Evolutionary conservation across 768 basidiomycete genomes (phyloP), one percentile per base, ranked within the genome.

Genomic region (Coprinellus micaceus): DNA sequence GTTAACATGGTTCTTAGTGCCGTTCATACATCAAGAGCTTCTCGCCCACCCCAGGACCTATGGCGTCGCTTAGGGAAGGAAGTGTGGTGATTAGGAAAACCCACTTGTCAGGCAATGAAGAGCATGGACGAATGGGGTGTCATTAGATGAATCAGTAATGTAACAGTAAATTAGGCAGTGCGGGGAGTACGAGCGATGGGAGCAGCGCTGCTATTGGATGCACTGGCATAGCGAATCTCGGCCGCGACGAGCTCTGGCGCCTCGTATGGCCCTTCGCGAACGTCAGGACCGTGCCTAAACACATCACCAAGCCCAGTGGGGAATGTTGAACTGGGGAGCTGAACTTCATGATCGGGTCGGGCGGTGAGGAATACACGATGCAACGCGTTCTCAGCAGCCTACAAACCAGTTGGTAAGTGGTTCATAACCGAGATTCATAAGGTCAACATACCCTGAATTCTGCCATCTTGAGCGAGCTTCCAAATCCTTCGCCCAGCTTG

Each of bases 401-500:
- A 61, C 25, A 57, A 47, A 37, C 58, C 58, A 25, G 44, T 59
- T 26, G 28, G 49, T 45, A 9, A 29, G 15, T 24, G 10, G 21
- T 60, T 25, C 19, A 52, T 19, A 19, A 9, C 6, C 40, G 40
- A 5, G 40, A 5, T 25, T 22, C n/a, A 53, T 17, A 33, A 25
- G 17, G 21, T 71, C 83, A 52, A 57, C 56, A 15, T 71, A 93
- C 94, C 56, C 96, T 79, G 73, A 83, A 95, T 71, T 98, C 94
- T 15, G 94, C 94, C 96, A 98, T 98, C 69, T 83, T 86, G 53
- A 98, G 74, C 2, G 91, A 94, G 61, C 84, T 88, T 52, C 97
- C 97, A 66, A 95, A 93, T 13, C 95, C 94, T 71, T 99, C 95
- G 4, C 95, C 93, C 2, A 99, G 82, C 71, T 97, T 83, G 68